A percentile compares a stretch with the other conserved stretches of the same genome.
These are phyloP conservation scores for Tetrastigma voinierianum DNA, from an alignment of 164 flowering plant species.

Conservation along the genomic window DNA sequence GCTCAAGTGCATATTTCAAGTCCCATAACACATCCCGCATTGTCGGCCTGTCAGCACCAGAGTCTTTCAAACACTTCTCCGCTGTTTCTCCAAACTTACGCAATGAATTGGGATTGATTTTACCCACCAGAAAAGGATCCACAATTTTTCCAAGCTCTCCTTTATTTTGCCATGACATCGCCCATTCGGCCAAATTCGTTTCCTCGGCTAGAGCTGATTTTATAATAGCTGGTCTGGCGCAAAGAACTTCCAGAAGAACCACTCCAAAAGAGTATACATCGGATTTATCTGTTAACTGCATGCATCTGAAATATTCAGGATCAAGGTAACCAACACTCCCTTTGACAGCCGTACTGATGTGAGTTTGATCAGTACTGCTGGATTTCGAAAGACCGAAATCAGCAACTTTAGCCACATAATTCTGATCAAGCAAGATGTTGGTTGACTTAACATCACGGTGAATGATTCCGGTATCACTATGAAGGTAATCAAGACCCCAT, in stretches of 20 bases:
- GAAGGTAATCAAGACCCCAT: conserved; percentile 8
- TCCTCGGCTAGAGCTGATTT: background rate
- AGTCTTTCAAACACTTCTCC: background rate
- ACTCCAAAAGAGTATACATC: conserved; percentile 3
- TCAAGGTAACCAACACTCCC: conserved; percentile 1
- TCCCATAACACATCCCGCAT: conserved; percentile 3
- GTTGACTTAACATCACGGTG: conserved; percentile 12
- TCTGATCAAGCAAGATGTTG: conserved; percentile 3
- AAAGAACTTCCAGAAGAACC: background rate
- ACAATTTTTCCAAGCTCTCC: background rate
- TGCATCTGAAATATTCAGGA: background rate
- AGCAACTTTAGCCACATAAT: background rate
- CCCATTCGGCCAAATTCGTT: background rate
- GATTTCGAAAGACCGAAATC: conserved; percentile 10
- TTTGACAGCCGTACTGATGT: background rate
- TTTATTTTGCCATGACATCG: background rate
- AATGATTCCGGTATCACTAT: conserved; percentile 3
- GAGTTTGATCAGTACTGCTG: background rate
- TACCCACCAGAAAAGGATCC: background rate
- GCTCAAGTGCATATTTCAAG: conserved; percentile 11
- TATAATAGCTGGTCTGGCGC: conserved; percentile 1
- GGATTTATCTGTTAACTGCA: background rate
- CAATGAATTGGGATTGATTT: background rate
- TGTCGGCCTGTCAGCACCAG: background rate
- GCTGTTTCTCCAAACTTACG: background rate